A percentile compares a stretch with the other conserved stretches of the same genome.
phyloP scores from a whole-genome alignment of 2,329 filamentous ascomycete genomes.

The Alternaria sp. region DNA sequence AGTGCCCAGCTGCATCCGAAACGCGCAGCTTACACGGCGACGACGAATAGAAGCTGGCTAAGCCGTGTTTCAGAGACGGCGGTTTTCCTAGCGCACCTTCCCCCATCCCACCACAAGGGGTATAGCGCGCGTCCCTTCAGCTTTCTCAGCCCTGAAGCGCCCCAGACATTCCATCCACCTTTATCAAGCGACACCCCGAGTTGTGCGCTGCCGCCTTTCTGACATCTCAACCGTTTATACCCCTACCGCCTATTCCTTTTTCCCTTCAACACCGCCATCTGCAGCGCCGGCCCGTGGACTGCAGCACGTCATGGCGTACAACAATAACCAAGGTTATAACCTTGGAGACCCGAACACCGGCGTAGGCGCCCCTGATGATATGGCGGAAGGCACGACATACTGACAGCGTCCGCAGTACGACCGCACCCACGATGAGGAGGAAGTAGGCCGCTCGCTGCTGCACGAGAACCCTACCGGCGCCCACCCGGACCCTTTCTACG shows the following conservation, averaged over 20 bases:
- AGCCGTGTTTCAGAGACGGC: constrained; percentile 33
- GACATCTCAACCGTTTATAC: constrained; percentile 16
- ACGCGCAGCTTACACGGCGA: constrained; percentile 12
- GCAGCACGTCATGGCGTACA: constrained; percentile 49
- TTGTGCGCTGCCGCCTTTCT: constrained; percentile 26
- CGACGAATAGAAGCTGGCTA: constrained; percentile 25
- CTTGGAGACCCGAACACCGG: constrained; percentile 44
- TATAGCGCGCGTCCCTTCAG: constrained; percentile 15
- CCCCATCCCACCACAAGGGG: constrained; percentile 14
- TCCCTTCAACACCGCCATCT: constrained; percentile 21
- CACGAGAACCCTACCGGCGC: constrained; percentile 55
- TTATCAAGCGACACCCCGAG: constrained; percentile 35
- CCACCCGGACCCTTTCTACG: constrained; percentile 55
- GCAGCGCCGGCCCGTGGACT: constrained; percentile 29
- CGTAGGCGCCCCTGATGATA: constrained; percentile 31
- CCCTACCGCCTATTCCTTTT: constrained; percentile 16
- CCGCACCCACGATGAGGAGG: constrained; percentile 52
- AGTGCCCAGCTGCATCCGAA: constrained; percentile 27
- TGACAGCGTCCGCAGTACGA: constrained; percentile 39
- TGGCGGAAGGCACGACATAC: constrained; percentile 1
- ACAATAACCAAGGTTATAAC: constrained; percentile 35
- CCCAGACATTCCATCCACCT: constrained; percentile 29
- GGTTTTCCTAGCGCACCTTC: constrained; percentile 23
- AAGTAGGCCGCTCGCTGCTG: constrained; percentile 57
- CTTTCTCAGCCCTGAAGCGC: constrained; percentile 23